These are phyloP conservation scores for Epichloe sp. DNA, from an alignment of 2,329 filamentous ascomycete genomes.

Conservation along the genomic window DNA sequence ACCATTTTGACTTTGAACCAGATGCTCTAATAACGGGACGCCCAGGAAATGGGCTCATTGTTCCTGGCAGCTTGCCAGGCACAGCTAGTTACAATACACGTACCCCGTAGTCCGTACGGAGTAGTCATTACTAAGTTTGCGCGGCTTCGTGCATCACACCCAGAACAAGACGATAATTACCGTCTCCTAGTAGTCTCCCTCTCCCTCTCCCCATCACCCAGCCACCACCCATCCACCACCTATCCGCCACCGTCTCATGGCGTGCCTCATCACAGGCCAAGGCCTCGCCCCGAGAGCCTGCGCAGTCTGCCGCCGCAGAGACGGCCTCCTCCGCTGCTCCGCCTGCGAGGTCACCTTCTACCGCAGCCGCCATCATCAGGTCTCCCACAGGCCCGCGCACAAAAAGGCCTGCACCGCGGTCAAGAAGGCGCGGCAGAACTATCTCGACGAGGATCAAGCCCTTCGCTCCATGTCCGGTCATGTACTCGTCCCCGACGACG, in stretches of 20 bases:
- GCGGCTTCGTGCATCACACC: too few species aligned
- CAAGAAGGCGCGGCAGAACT: constrained; percentile 2
- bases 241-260: too few species aligned
- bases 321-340: constrained; percentile 4
- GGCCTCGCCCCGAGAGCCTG: constrained; percentile 7
- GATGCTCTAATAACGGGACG: too few species aligned
- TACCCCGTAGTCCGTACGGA: too few species aligned
- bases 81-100: too few species aligned
- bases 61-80: too few species aligned
- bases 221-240: neutral
- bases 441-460: constrained; percentile 20
- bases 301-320: constrained; percentile 7
- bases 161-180: too few species aligned
- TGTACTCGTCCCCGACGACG: constrained; percentile 14
- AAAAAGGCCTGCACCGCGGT: neutral
- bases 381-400: neutral
- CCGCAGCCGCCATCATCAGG: constrained; percentile 4
- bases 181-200: too few species aligned
- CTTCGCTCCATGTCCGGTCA: constrained; percentile 20
- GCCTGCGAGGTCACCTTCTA: constrained; percentile 6
- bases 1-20: too few species aligned
- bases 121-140: too few species aligned
- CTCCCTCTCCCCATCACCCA: neutral
- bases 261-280: neutral
- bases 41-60: too few species aligned